Evolutionary conservation across 306 rosid species (phyloP).

Genomic region (Sphenostylis stenocarpa): DNA sequence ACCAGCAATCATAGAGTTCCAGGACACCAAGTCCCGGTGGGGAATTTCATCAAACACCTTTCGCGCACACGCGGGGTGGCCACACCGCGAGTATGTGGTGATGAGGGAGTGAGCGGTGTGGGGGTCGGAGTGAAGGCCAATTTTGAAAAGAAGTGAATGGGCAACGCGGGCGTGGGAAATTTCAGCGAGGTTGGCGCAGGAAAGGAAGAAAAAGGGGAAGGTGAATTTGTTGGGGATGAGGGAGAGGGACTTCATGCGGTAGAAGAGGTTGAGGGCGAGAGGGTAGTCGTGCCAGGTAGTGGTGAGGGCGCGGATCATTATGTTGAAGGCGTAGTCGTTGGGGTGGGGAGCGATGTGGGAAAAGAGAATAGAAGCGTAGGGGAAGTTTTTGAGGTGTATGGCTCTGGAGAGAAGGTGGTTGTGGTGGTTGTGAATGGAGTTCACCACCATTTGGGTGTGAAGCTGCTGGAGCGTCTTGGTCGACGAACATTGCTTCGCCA

Average conservation of each 20-base stretch:
- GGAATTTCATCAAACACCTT: constrained; percentile 80
- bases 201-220: constrained; percentile 78
- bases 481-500: constrained; percentile 53
- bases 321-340: constrained; percentile 71
- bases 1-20: constrained; percentile 88
- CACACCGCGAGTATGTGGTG: constrained; percentile 64
- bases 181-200: constrained; percentile 61
- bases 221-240: constrained; percentile 62
- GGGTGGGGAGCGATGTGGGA: constrained; percentile 53
- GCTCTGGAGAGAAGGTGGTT: constrained; percentile 65
- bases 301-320: constrained; percentile 86
- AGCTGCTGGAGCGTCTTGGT: constrained; percentile 50
- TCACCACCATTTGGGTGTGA: constrained; percentile 71
- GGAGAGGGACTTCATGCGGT: constrained; percentile 54
- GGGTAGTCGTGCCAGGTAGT: constrained; percentile 66
- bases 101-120: constrained; percentile 70
- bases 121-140: constrained; percentile 56
- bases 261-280: constrained; percentile 54
- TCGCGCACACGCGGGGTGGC: constrained; percentile 52
- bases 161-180: constrained; percentile 45
- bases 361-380: constrained; percentile 59
- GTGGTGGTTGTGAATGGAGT: constrained; percentile 63
- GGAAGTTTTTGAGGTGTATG: constrained; percentile 55
- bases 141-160: constrained; percentile 51
- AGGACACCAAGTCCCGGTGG: constrained; percentile 69